Conservation (phyloP, 495 filamentous ascomycete species). For the Penicillium verhagenii region DNA sequence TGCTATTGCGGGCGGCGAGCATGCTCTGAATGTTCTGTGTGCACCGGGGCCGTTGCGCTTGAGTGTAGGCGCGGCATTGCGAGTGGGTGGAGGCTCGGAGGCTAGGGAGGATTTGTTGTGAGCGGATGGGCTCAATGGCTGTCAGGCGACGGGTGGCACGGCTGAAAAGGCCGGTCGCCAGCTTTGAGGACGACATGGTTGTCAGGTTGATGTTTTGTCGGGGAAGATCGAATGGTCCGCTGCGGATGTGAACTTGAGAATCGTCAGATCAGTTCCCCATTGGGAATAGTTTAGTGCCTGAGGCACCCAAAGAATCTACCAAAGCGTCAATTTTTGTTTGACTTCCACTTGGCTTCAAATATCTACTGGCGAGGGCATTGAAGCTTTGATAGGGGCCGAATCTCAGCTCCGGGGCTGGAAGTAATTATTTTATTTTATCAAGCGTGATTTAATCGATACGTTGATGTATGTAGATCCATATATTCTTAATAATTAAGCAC, state of each 20-base stretch:
- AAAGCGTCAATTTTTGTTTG: too few relatives aligned
- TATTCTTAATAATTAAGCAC: too few relatives aligned
- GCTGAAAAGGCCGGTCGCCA: constrained; percentile 27
- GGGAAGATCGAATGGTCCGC: constrained; percentile 9
- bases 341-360: not conserved
- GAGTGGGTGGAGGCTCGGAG: constrained; percentile 20
- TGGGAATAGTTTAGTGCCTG: constrained; percentile 18
- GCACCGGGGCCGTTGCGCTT: constrained; percentile 28
- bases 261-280: constrained; percentile 26
- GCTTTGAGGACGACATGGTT: constrained; percentile 25
- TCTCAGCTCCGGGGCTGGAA: too few relatives aligned
- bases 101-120: constrained; percentile 18
- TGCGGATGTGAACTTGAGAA: constrained; percentile 18
- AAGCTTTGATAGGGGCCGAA: too few relatives aligned
- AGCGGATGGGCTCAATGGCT: constrained; percentile 20
- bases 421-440: too few relatives aligned
- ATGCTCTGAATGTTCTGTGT: constrained; percentile 11
- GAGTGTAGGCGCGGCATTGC: constrained; percentile 28
- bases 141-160: constrained; percentile 24
- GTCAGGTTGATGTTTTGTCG: constrained; percentile 1
- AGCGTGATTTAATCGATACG: too few relatives aligned
- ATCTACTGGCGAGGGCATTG: not conserved
- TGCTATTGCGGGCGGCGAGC: constrained; percentile 16
- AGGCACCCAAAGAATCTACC: constrained; percentile 11
- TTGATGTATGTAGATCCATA: too few relatives aligned